Base-by-base conservation (phyloP, 2,329 filamentous ascomycete genomes). In the Botrytis galanthina region DNA sequence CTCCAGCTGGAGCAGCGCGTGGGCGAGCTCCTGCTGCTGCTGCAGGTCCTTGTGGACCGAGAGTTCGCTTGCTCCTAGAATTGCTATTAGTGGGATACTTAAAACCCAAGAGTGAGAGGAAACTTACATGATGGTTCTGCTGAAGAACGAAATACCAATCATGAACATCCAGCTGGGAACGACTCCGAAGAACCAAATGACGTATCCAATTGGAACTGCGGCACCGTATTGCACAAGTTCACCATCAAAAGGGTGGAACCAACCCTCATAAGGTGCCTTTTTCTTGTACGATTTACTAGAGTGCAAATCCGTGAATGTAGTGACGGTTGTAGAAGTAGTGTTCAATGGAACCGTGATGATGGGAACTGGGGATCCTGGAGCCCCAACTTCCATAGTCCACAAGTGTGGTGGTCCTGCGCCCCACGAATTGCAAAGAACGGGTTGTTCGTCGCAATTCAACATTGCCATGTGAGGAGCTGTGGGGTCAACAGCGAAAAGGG, bases 131-230 rank as follows among this genome's bases (percentile, higher is more conserved):
- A 95, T 87, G 73, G 85, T 88, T 80, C 92, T 87, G 86, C 90
- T 93, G 76, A 92, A 80, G 81, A 95, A 90, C 71, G 91, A 93
- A 78, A 95, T 86, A 67, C 88, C 81, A 77, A 95, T 86, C 93
- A 95, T 95, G 80, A 94, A 90, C 72, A 89, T 83, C 93, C 93
- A 95, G 85, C 91, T 90, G 73, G 92, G 88, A 74, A 93, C 83
- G 67, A 91, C 83, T 78, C 87, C 86, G 79, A 92, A 89, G 76
- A 85, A 85, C 88, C 89, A 94, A 78, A 93, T 85, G 70, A 87
- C 77, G 80, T 93, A 94, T 73, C 87, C 93, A 61, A 91, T 82
- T 57, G 91, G 91, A 70, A 92, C 83, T 46, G 87, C 84, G 44
- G 93, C 78, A 76, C 87, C 86, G 76, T 88, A 86, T 84, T 92